phyloP scores from a whole-genome alignment of 2,329 filamentous ascomycete species.

The Aspergillus sp. region DNA sequence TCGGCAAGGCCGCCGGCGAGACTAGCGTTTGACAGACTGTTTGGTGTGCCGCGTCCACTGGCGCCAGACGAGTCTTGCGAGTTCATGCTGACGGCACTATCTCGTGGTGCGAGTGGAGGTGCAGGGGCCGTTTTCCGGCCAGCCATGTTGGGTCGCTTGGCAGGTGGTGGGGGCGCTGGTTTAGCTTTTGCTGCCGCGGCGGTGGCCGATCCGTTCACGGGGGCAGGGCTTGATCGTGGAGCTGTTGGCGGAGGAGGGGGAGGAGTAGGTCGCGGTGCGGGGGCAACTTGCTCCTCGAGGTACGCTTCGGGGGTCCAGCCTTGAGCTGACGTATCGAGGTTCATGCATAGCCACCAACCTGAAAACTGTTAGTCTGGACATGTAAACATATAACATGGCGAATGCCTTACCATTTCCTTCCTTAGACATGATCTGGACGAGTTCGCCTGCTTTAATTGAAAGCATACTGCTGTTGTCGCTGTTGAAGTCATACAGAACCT shows the following conservation, averaged over 20 bases:
- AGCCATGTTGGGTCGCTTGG: constrained; percentile 73
- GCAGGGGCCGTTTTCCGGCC: constrained; percentile 74
- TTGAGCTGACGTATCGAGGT: constrained; percentile 67
- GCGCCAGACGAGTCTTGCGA: constrained; percentile 59
- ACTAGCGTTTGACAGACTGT: constrained; percentile 59
- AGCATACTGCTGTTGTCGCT: constrained; percentile 86
- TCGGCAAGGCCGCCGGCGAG: constrained; percentile 76
- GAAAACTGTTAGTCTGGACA: background rate
- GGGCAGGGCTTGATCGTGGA: constrained; percentile 62
- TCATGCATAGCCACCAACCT: constrained; percentile 98
- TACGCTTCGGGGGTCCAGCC: constrained; percentile 96
- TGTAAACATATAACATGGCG: too few species aligned
- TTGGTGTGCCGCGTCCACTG: constrained; percentile 73
- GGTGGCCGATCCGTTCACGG: constrained; percentile 55
- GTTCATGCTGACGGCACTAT: constrained; percentile 59
- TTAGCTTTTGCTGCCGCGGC: constrained; percentile 61
- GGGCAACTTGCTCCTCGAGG: constrained; percentile 72
- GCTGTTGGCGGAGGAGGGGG: constrained; percentile 53
- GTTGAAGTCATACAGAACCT: constrained; percentile 89
- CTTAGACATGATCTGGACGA: constrained; percentile 90
- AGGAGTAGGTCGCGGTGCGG: constrained; percentile 64
- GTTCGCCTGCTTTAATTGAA: constrained; percentile 75
- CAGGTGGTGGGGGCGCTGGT: constrained; percentile 74
- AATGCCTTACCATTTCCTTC: constrained; percentile 81
- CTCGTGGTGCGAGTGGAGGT: constrained; percentile 68